Evolutionary conservation across 257 asterid species (phyloP).

Genomic region (Solanum tarapatanum): DNA sequence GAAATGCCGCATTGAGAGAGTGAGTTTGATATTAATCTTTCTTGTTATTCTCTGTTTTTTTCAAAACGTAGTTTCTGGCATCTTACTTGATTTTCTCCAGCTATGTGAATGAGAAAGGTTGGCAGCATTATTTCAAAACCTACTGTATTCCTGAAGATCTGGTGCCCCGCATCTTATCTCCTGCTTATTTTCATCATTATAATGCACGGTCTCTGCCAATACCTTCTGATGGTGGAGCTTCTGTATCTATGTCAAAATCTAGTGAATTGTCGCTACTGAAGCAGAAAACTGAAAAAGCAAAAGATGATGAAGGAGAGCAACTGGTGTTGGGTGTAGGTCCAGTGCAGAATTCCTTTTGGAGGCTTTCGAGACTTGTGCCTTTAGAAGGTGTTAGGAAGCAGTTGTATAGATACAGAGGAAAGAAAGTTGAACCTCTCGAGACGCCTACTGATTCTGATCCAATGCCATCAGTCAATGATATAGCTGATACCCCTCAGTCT

Average conservation of each 20-base stretch:
- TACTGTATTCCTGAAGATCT: slow-evolving; percentile 98
- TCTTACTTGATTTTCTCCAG: slow-evolving; percentile 31
- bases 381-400: slow-evolving; percentile 73
- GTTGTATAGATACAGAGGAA: slow-evolving; percentile 40
- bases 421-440: slow-evolving; percentile 35
- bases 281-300: slow-evolving; percentile 39
- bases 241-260: slow-evolving; percentile 28
- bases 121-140: slow-evolving; percentile 83
- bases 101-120: slow-evolving; percentile 81
- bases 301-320: slow-evolving; percentile 72
- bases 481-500: slow-evolving; percentile 59
- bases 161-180: slow-evolving; percentile 96
- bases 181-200: slow-evolving; percentile 99
- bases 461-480: slow-evolving; percentile 54
- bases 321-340: slow-evolving; percentile 98
- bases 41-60: background rate
- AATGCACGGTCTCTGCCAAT: slow-evolving; percentile 35
- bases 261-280: slow-evolving; percentile 25
- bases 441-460: slow-evolving; percentile 44
- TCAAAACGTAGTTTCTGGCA: background rate
- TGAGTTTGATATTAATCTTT: slow-evolving; percentile 18
- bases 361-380: slow-evolving; percentile 95
- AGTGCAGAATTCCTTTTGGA: slow-evolving; percentile 89
- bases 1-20: slow-evolving; percentile 97
- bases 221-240: slow-evolving; percentile 31